phyloP scores from a whole-genome alignment of 768 basidiomycete genomes.

The Fistulinella prunicolor region DNA sequence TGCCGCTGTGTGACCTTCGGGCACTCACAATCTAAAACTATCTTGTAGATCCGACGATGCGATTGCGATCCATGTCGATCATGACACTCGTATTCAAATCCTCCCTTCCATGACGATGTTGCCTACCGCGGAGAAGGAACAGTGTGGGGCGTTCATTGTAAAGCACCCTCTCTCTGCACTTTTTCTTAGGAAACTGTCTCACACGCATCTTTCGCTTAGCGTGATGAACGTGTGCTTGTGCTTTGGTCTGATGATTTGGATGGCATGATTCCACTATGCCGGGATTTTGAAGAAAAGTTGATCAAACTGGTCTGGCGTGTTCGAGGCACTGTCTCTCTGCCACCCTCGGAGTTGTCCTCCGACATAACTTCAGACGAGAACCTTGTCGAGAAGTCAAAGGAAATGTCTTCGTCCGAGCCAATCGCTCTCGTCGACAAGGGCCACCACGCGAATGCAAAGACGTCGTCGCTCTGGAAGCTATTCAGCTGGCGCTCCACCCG shows the following conservation, averaged over 20 bases:
- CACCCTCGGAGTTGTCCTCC: constrained; percentile 39
- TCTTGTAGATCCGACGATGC: constrained; percentile 52
- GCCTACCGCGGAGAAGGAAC: constrained; percentile 83
- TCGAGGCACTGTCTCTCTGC: constrained; percentile 35
- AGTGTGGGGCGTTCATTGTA: constrained; percentile 86
- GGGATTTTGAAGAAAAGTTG: constrained; percentile 72
- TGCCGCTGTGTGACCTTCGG: not conserved
- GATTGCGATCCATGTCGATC: constrained; percentile 64
- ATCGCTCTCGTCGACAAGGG: constrained; percentile 8
- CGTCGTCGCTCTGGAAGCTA: constrained; percentile 22
- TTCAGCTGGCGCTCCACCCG: constrained; percentile 50
- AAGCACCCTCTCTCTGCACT: constrained; percentile 22
- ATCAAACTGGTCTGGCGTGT: constrained; percentile 78
- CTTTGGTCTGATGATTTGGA: constrained; percentile 87
- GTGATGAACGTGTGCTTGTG: constrained; percentile 78
- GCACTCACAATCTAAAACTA: not conserved
- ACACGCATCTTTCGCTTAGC: constrained; percentile 38
- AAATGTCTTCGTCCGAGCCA: constrained; percentile 17
- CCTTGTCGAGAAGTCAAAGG: constrained; percentile 48
- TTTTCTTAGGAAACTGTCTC: not conserved
- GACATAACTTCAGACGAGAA: constrained; percentile 52
- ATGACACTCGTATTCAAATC: constrained; percentile 84
- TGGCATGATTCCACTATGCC: constrained; percentile 67
- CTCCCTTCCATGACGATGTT: constrained; percentile 66
- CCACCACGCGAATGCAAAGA: not conserved